phyloP scores from a whole-genome alignment of 2,329 filamentous ascomycete genomes.

The Juglanconis oblonga region DNA sequence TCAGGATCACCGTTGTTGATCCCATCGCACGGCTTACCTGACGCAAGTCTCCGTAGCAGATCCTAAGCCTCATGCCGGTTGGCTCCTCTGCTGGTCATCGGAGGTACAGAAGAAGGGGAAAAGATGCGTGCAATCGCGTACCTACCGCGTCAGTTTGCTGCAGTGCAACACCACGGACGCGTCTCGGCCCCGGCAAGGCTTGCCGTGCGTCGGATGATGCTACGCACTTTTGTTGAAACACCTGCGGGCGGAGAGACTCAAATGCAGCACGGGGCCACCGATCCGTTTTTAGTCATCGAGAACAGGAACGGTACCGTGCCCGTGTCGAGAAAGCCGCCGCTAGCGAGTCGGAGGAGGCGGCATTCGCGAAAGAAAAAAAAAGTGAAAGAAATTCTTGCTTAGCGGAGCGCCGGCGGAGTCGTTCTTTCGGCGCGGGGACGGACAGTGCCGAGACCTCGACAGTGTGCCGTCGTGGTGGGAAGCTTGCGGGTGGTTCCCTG shows the following conservation, averaged over 20 bases:
- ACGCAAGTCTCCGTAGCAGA: conserved; percentile 4
- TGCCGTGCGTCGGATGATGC: background rate
- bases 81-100: background rate
- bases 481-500: background rate
- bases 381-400: conserved; percentile 1
- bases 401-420: conserved; percentile 7
- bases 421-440: background rate
- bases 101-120: background rate
- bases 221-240: conserved; percentile 4
- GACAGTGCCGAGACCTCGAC: conserved; percentile 13
- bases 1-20: conserved; percentile 1
- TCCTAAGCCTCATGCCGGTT: background rate
- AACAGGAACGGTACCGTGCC: background rate
- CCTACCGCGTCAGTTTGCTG: background rate
- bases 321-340: conserved; percentile 1
- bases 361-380: background rate
- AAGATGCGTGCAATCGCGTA: background rate
- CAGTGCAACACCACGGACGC: conserved; percentile 15
- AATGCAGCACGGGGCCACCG: background rate
- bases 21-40: background rate
- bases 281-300: background rate
- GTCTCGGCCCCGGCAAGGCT: conserved; percentile 8
- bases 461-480: background rate
- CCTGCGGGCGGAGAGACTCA: background rate
- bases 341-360: conserved; percentile 3